Percentiles rank a stretch among this genome's conserved stretches.
Evolutionary conservation across 2,329 filamentous ascomycete species (phyloP).

Genomic region (Whalleya microplaca): DNA sequence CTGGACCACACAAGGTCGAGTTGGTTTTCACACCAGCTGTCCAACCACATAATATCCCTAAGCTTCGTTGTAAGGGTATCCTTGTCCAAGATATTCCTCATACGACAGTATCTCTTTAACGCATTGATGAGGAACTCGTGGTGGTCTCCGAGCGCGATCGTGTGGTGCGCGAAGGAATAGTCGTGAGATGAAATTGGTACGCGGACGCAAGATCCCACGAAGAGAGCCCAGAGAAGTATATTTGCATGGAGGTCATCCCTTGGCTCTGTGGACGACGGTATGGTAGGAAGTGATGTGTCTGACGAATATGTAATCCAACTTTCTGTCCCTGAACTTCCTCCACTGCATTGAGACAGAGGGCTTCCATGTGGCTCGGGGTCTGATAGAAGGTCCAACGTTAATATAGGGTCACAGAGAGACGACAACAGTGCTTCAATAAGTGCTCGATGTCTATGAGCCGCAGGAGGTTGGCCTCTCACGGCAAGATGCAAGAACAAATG

Average conservation of each 20-base stretch:
- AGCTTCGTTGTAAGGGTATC: conserved; percentile 30
- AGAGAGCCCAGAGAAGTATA: conserved; percentile 38
- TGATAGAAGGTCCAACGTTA: conserved; percentile 32
- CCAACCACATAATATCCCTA: conserved; percentile 34
- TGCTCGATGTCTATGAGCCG: conserved; percentile 35
- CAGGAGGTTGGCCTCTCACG: conserved; percentile 37
- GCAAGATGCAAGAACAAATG: conserved; percentile 39
- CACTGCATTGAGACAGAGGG: conserved; percentile 19
- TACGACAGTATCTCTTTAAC: conserved; percentile 32
- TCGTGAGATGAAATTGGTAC: conserved; percentile 17
- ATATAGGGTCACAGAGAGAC: conserved; percentile 31
- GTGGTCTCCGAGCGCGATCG: conserved; percentile 25
- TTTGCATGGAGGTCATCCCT: conserved; percentile 35
- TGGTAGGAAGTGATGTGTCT: conserved; percentile 1
- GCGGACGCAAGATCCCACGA: conserved; percentile 38
- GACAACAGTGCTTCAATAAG: conserved; percentile 35
- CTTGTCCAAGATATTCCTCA: conserved; percentile 31
- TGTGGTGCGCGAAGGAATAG: conserved; percentile 17
- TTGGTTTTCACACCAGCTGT: conserved; percentile 39
- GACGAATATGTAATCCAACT: conserved; percentile 12
- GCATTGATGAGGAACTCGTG: conserved; percentile 37
- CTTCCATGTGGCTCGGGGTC: conserved; percentile 22
- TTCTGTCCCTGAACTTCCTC: conserved; percentile 12
- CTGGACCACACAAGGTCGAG: conserved; percentile 34
- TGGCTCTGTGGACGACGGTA: conserved; percentile 1